These are phyloP conservation scores for Saccharum hybrid DNA, from an alignment of 202 grass and related monocot species.

Conservation along the genomic window DNA sequence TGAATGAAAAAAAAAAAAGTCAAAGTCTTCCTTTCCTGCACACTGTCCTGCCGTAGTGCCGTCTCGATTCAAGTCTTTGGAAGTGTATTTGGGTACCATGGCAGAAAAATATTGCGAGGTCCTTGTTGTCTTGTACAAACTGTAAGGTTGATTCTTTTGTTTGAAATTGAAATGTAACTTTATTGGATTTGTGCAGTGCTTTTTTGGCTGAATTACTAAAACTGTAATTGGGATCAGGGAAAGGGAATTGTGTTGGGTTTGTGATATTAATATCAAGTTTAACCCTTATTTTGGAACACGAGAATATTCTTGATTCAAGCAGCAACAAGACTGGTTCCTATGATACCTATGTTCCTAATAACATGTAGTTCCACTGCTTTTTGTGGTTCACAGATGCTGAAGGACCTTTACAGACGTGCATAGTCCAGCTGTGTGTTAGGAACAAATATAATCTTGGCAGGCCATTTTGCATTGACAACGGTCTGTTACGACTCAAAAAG, in stretches of 20 bases:
- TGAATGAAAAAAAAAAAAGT: constrained; percentile 36
- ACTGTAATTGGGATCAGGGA: constrained; percentile 19
- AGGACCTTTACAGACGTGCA: not conserved
- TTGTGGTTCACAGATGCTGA: not conserved
- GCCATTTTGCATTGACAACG: not conserved
- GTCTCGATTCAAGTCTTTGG: not conserved
- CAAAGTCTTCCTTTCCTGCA: constrained; percentile 35
- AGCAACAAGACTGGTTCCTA: not conserved
- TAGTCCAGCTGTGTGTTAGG: not conserved
- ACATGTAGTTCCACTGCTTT: not conserved
- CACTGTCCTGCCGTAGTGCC: not conserved
- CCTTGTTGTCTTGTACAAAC: not conserved
- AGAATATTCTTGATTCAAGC: not conserved
- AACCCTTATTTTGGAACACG: no score
- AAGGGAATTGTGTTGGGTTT: not conserved
- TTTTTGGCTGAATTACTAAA: not conserved
- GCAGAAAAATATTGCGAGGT: not conserved
- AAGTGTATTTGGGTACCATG: constrained; percentile 16
- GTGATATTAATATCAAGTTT: no score
- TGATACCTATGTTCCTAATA: not conserved
- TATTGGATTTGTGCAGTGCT: constrained; percentile 14
- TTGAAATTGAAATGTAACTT: constrained; percentile 35
- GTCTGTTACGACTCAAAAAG: not conserved
- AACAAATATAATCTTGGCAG: not conserved
- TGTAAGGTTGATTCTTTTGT: constrained; percentile 46